phyloP scores from a whole-genome alignment of 805 yeast species.

The Yamadazyma scolyti region DNA sequence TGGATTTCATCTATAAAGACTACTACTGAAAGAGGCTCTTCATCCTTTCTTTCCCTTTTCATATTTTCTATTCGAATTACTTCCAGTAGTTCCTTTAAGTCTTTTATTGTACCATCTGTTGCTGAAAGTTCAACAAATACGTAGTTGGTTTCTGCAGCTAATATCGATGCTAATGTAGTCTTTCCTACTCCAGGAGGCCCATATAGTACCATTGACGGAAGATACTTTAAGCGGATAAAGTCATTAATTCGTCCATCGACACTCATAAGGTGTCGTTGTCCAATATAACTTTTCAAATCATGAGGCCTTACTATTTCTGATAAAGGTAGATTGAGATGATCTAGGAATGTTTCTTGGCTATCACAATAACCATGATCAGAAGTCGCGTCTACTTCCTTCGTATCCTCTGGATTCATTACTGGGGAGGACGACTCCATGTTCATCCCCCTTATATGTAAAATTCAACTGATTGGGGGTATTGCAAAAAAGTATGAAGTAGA shows the following conservation, averaged over 20 bases:
- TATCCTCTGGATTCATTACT: too few species aligned
- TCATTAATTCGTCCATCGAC: slow-evolving; percentile 61
- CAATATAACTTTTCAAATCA: slow-evolving; percentile 66
- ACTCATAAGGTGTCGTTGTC: slow-evolving; percentile 78
- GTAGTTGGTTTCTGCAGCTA: slow-evolving; percentile 52
- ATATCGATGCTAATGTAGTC: slow-evolving; percentile 72
- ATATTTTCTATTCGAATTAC: slow-evolving; percentile 42
- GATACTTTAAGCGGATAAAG: slow-evolving; percentile 57
- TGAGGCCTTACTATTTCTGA: slow-evolving; percentile 62
- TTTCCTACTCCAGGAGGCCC: slow-evolving; percentile 98
- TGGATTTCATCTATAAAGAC: slow-evolving; percentile 93
- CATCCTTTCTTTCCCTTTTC: slow-evolving; percentile 43
- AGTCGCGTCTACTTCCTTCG: too few species aligned
- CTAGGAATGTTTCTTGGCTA: too few species aligned
- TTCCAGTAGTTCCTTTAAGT: slow-evolving; percentile 58
- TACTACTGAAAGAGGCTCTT: slow-evolving; percentile 28
- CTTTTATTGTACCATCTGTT: slow-evolving; percentile 64
- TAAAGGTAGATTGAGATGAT: slow-evolving; percentile 4
- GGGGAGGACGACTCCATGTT: too few species aligned
- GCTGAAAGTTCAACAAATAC: slow-evolving; percentile 83
- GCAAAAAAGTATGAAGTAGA: too few species aligned
- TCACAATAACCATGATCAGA: too few species aligned
- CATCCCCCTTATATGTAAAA: too few species aligned
- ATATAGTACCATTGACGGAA: slow-evolving; percentile 87
- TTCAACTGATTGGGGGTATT: too few species aligned